Evolutionary conservation across 2,329 filamentous ascomycete genomes (phyloP), one percentile per base, ranked within the genome.

Genomic region (Amylocarpus encephaloides): DNA sequence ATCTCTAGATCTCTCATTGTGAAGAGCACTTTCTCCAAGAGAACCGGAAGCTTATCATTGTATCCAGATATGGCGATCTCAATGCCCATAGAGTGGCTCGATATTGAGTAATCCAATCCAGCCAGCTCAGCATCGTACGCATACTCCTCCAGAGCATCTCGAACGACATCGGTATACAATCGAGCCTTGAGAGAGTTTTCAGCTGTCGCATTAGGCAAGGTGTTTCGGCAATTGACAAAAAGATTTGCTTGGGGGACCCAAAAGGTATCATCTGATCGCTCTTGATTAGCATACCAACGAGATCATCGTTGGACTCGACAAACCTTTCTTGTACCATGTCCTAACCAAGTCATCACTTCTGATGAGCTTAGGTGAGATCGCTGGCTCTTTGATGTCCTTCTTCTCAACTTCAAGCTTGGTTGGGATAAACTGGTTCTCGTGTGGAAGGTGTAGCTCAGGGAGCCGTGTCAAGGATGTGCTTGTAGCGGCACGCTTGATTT

Each of bases 241-340:
- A 97, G 73, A 52, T 90, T 93, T 3, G 88, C 93, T 68, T 95
- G 95, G 7, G 93, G 93, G 9, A 97, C 93, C 91, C 92, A 97
- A 69, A 97, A 98, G 0, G 85, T 90, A 61, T 98, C 93, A 62
- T 98, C 93, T 50, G 18, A 19, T 2, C 32, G 6, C 19, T 15
- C 13, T 40, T 19, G 33, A 22, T 40, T 22, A 10, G 26, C 34
- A 18, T n/a, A 38, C 11, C 11, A 32, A 7, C 36, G 10, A 11
- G 13, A 11, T 16, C 2, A 11, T 18, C 2, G 33, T 7, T 10
- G 10, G 19, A 43, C 13, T 36, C 33, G 13, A 43, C 45, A 18
- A 29, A 52, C 50, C 55, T 70, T 97, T 97, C 74, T 98, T 98
- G 75, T 84, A 96, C 93, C 93, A 98, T 2, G 88, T 85, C 29